phyloP scores from a whole-genome alignment of 1,139 yeast genomes.

The Magnusiomyces suaveolens region DNA sequence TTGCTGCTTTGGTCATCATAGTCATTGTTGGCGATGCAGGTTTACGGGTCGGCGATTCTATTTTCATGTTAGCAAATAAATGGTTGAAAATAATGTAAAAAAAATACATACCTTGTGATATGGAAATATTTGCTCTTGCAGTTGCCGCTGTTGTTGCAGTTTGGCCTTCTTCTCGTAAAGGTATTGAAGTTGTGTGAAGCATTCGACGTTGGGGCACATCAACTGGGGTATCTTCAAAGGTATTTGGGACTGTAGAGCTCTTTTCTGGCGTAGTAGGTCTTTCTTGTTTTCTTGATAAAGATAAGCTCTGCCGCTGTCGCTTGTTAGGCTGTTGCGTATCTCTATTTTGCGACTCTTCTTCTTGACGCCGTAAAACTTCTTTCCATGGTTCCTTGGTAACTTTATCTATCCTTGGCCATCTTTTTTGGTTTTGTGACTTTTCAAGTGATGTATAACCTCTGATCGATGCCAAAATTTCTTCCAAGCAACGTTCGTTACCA shows the following conservation, averaged over 20 bases:
- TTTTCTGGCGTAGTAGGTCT: background rate
- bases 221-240: background rate
- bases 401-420: background rate
- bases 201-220: background rate
- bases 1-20: slow-evolving; percentile 63
- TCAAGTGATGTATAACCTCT: slow-evolving; percentile 19
- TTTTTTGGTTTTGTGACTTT: background rate
- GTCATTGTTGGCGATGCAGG: slow-evolving; percentile 64
- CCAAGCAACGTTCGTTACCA: slow-evolving; percentile 49
- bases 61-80: slow-evolving; percentile 1
- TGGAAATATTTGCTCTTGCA: background rate
- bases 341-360: background rate
- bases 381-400: background rate
- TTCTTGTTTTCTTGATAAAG: background rate
- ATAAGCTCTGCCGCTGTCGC: background rate
- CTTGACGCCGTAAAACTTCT: background rate
- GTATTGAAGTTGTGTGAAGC: background rate
- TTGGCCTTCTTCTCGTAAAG: background rate
- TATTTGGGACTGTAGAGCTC: background rate
- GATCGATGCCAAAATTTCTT: slow-evolving; percentile 49
- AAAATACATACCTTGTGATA: background rate
- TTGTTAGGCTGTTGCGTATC: background rate
- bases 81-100: background rate
- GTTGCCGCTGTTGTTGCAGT: background rate
- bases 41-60: slow-evolving; percentile 14